phyloP scores from a whole-genome alignment of 108 stramenopile genomes.

The Nannochloropsis gaditana region DNA sequence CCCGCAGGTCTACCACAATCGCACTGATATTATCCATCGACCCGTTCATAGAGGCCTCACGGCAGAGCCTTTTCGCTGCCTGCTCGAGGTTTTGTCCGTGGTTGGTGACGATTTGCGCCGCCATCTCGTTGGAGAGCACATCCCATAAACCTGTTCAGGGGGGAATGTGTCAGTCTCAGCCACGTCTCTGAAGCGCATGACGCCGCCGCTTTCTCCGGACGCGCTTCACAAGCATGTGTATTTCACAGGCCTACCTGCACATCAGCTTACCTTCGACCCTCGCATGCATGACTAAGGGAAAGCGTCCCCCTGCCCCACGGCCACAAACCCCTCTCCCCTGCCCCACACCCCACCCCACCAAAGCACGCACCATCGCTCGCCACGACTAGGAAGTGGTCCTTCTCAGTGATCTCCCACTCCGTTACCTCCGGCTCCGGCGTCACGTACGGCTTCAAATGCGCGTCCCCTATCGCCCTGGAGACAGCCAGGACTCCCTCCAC shows the following conservation, averaged over 20 bases:
- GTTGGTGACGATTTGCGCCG: not conserved
- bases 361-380: conserved; percentile 5
- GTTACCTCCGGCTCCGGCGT: conserved; percentile 22
- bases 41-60: not conserved
- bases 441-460: conserved; percentile 31
- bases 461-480: conserved; percentile 50
- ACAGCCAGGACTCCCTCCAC: conserved; percentile 55
- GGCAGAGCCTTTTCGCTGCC: conserved; percentile 7
- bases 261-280: too few species aligned
- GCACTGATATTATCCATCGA: conserved; percentile 12
- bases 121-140: conserved; percentile 7
- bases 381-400: not conserved
- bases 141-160: not conserved
- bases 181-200: too few species aligned
- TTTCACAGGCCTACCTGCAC: too few species aligned
- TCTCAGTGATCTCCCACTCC: not conserved
- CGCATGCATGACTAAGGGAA: too few species aligned
- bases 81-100: not conserved
- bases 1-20: not conserved
- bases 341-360: too few species aligned
- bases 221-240: too few species aligned
- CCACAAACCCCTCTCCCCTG: too few species aligned
- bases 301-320: too few species aligned
- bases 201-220: too few species aligned
- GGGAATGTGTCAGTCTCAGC: not conserved